A percentile compares a stretch with the other conserved stretches of the same genome.
These are phyloP conservation scores for Microbotryum saponariae DNA, from an alignment of 1,284 basidiomycete species.

Conservation along the genomic window DNA sequence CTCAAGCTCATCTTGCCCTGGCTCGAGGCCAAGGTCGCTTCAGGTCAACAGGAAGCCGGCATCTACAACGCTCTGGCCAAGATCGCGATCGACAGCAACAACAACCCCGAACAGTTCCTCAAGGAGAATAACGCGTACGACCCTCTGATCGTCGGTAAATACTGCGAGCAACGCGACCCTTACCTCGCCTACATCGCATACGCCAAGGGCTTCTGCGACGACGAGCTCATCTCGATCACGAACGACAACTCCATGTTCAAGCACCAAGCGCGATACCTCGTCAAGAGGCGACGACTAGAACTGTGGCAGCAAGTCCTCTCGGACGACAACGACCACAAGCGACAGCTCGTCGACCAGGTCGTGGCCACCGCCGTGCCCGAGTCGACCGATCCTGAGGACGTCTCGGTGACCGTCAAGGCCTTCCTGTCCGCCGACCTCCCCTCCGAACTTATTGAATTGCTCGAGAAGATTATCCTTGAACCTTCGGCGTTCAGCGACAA, in stretches of 20 bases:
- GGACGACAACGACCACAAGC: conserved; percentile 82
- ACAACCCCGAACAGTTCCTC: conserved; percentile 93
- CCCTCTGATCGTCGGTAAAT: conserved; percentile 92
- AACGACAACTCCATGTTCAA: conserved; percentile 99
- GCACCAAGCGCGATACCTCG: conserved; percentile 95
- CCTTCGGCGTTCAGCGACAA: conserved; percentile 97
- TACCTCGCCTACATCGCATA: conserved; percentile 99
- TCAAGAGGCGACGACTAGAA: conserved; percentile 90
- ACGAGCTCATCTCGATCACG: conserved; percentile 93
- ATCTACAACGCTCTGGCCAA: conserved; percentile 97
- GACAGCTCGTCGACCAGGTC: conserved; percentile 86
- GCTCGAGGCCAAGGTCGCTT: conserved; percentile 86
- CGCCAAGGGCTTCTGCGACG: conserved; percentile 98
- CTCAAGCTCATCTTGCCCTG: conserved; percentile 95
- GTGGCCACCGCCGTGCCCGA: conserved; percentile 92
- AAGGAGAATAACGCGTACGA: conserved; percentile 99
- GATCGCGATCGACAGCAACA: conserved; percentile 98
- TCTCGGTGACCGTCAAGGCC: conserved; percentile 96
- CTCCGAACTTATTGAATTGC: conserved; percentile 90
- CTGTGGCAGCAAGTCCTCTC: conserved; percentile 94
- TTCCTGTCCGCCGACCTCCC: conserved; percentile 97
- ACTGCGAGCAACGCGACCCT: conserved; percentile 97
- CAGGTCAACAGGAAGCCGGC: conserved; percentile 83
- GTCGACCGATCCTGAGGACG: conserved; percentile 96
- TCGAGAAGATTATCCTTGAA: conserved; percentile 98